phyloP scores from a whole-genome alignment of 1,284 basidiomycete species.

The Peniophora sp. region DNA sequence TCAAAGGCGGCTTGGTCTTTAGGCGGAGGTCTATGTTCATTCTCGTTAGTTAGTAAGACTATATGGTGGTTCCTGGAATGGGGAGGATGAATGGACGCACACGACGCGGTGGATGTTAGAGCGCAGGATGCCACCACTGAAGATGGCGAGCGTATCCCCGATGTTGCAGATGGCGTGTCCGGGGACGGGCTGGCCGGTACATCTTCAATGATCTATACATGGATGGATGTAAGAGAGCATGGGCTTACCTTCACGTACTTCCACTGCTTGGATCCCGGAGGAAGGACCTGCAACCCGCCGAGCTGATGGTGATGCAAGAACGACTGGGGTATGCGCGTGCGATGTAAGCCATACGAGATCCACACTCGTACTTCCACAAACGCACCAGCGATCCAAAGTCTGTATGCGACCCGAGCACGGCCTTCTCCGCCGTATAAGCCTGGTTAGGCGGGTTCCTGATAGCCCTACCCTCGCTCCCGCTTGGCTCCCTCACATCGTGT shows the following conservation, averaged over 20 bases:
- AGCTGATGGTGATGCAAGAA: slow-evolving; percentile 23
- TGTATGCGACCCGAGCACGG: slow-evolving; percentile 25
- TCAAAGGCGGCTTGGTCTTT: slow-evolving; percentile 20
- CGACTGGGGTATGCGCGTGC: no score
- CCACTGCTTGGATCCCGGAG: slow-evolving; percentile 27
- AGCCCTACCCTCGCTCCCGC: slow-evolving; percentile 31
- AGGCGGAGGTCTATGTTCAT: slow-evolving; percentile 11
- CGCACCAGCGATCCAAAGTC: slow-evolving; percentile 27
- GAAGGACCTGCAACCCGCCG: slow-evolving; percentile 35
- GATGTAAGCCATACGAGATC: no score
- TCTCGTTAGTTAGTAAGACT: background rate
- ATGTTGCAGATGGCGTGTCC: slow-evolving; percentile 23
- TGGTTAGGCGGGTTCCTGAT: slow-evolving; percentile 23
- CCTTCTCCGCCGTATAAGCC: slow-evolving; percentile 16
- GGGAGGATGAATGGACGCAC: slow-evolving; percentile 13
- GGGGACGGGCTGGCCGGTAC: slow-evolving; percentile 20
- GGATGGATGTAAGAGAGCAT: background rate
- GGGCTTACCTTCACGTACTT: slow-evolving; percentile 28
- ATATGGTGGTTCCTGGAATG: background rate
- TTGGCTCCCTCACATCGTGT: slow-evolving; percentile 23
- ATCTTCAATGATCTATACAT: background rate
- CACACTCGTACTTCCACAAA: no score
- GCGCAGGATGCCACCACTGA: slow-evolving; percentile 31
- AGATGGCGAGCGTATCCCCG: slow-evolving; percentile 31
- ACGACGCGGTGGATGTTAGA: slow-evolving; percentile 30